Percentiles rank a stretch among this genome's conserved stretches.
Evolutionary conservation across 768 basidiomycete genomes (phyloP).

Genomic region (Tremella fuciformis): DNA sequence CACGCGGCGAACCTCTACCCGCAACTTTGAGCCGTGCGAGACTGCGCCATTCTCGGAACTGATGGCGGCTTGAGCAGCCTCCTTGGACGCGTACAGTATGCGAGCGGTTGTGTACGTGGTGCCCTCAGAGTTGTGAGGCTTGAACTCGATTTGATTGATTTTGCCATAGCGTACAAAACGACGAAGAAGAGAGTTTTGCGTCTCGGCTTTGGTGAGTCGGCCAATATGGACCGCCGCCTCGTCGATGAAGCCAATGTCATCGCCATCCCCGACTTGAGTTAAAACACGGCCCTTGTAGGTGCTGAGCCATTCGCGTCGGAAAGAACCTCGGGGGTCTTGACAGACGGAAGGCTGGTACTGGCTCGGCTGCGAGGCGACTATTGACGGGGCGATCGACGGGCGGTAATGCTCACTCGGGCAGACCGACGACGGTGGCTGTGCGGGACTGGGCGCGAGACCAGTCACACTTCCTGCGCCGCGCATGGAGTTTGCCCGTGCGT

Average conservation of each 20-base stretch:
- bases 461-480: no score
- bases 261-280: slow-evolving; percentile 8
- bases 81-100: slow-evolving; percentile 22
- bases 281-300: slow-evolving; percentile 33
- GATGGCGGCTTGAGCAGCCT: slow-evolving; percentile 24
- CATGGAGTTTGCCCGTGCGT: no score
- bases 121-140: slow-evolving; percentile 7
- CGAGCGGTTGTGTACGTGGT: slow-evolving; percentile 27
- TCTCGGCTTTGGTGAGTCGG: slow-evolving; percentile 30
- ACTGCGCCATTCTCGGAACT: slow-evolving; percentile 18
- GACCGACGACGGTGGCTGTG: no score
- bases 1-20: slow-evolving; percentile 32
- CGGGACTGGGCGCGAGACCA: no score
- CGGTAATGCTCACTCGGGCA: no score
- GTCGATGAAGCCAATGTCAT: slow-evolving; percentile 24
- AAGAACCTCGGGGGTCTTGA: no score
- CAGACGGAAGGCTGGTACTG: no score
- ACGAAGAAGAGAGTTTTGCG: slow-evolving; percentile 15
- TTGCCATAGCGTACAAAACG: slow-evolving; percentile 31
- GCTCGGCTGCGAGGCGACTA: no score
- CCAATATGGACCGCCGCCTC: slow-evolving; percentile 31
- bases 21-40: slow-evolving; percentile 28
- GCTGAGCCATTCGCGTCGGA: no score
- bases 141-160: slow-evolving; percentile 30
- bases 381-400: no score